A percentile compares a stretch with the other conserved stretches of the same genome.
Conservation (phyloP, 306 rosid genomes). For the Citrullus mucosospermus region DNA sequence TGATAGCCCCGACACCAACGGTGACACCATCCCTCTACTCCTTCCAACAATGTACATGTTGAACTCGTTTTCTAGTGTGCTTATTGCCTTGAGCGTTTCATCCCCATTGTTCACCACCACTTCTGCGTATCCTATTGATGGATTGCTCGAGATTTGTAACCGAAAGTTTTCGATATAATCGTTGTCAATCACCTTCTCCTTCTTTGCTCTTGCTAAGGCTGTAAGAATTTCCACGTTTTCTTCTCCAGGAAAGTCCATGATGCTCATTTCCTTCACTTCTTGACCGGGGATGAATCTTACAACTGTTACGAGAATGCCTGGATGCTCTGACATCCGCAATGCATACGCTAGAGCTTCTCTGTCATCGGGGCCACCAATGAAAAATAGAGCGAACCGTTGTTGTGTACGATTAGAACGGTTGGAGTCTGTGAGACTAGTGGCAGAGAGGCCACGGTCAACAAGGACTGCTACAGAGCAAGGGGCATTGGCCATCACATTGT, state of each 20-base stretch:
- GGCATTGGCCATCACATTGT: constrained; percentile 19
- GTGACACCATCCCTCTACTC: constrained; percentile 13
- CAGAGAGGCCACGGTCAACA: constrained; percentile 21
- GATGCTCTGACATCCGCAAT: constrained; percentile 42
- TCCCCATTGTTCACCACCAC: constrained; percentile 18
- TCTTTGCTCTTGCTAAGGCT: not conserved
- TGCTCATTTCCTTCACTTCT: constrained; percentile 8
- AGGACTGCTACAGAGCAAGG: constrained; percentile 20
- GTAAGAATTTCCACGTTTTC: constrained; percentile 10
- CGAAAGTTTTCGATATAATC: constrained; percentile 11
- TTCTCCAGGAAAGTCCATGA: not conserved
- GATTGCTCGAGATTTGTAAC: constrained; percentile 7
- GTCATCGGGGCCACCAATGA: constrained; percentile 43
- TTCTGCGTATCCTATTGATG: constrained; percentile 9
- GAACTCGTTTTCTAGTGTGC: constrained; percentile 12
- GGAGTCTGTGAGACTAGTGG: not conserved
- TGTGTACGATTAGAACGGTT: not conserved
- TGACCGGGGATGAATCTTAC: constrained; percentile 18
- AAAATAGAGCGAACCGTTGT: constrained; percentile 18
- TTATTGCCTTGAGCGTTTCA: constrained; percentile 14
- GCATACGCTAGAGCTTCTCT: constrained; percentile 46
- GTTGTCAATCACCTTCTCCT: constrained; percentile 16
- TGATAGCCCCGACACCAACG: constrained; percentile 9
- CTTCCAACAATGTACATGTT: constrained; percentile 22
- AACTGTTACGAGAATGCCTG: constrained; percentile 16